Evolutionary conservation across 2,329 filamentous ascomycete genomes (phyloP), one percentile per base, ranked within the genome.

Genomic region (Claviceps sp.): DNA sequence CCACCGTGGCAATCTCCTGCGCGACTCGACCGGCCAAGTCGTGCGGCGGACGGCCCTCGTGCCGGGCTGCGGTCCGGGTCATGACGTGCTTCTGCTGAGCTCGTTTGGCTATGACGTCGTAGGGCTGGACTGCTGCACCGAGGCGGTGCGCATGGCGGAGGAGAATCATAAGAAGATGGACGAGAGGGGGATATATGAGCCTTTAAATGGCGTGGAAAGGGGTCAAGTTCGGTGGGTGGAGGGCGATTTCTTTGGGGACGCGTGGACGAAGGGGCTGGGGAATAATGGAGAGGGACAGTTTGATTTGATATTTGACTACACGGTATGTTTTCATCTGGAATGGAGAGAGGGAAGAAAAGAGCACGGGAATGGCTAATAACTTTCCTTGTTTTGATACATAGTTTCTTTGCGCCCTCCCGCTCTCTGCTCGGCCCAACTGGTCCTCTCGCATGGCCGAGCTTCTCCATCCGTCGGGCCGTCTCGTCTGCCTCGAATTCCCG

Each of bases 11-110:
- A 59, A 61, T 45, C 57, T 40, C 5, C n/a, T 50, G 11, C 50
- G 50, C 40, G 50, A 52, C 29, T 2, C 56, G 36, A 39, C 53
- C 38, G 59, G 61, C 48, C 53, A 55, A 42, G 58, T 62, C 40
- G 48, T 58, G 47, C 61, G 61, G 47, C 57, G 59, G 38, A 63
- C 59, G 38, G 88, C 83, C 1, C 71, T 94, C 8, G 84, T 95
- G 0, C 86, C 88, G 0, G 88, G 88, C 5, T 95, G 88, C 66
- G 89, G 88, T 0, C 77, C 79, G 46, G 89, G 88, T 5, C 85
- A 93, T 61, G 89, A 95, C 68, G 85, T 88, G 1, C 72, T 88
- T 9, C 72, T 95, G 39, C 75, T 95, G 45, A 78, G 82, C 48
- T 79, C 79, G 9, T 79, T 83, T 61, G 88, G 88, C 1, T 93